phyloP scores from a whole-genome alignment of 768 basidiomycete species.

The Tulasnella sp. region DNA sequence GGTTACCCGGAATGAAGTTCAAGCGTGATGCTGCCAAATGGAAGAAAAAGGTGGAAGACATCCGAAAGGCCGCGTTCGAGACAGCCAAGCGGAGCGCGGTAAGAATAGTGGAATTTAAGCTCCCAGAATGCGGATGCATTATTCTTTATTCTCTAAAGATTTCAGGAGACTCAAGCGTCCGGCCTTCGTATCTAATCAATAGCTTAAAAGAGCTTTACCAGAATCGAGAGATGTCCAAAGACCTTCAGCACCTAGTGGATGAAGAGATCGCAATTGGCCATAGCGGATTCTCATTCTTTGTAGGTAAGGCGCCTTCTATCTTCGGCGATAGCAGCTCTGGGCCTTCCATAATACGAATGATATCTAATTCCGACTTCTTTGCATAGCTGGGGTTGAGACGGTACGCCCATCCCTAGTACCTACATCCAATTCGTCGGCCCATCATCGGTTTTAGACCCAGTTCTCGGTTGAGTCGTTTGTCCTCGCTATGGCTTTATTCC shows the following conservation, averaged over 20 bases:
- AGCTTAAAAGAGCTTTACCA: neutral
- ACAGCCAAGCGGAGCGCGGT: neutral
- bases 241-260: neutral
- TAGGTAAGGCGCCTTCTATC: neutral
- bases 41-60: neutral
- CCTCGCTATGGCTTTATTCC: conserved; percentile 35
- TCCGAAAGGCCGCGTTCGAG: neutral
- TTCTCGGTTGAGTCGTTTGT: conserved; percentile 31
- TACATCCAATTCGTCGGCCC: no score
- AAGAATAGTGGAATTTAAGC: neutral
- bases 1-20: conserved; percentile 19
- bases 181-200: neutral
- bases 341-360: no score
- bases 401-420: neutral
- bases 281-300: neutral
- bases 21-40: conserved; percentile 4
- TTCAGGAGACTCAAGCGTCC: neutral
- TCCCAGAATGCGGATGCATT: neutral
- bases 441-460: conserved; percentile 24
- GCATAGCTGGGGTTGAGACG: neutral
- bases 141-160: neutral
- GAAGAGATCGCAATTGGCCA: neutral
- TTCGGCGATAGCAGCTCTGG: neutral
- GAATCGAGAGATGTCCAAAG: neutral
- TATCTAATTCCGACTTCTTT: no score